Base-by-base conservation (phyloP, 2,329 filamentous ascomycete species). In the Phialophora chinensis region DNA sequence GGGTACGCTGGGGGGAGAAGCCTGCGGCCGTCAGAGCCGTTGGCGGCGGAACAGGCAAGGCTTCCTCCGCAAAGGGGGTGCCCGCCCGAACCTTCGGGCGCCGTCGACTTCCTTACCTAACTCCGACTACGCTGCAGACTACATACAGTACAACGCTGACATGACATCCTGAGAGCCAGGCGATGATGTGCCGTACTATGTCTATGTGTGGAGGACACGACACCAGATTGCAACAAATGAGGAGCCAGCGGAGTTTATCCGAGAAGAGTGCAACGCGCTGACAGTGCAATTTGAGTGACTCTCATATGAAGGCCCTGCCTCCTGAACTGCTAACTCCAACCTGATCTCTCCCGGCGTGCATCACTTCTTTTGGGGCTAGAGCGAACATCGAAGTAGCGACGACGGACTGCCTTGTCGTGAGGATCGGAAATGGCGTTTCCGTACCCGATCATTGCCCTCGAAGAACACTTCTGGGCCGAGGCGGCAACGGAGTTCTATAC, bases 381-480 rank as follows among this genome's bases (percentile, higher is more conserved):
- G 4, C 14, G 38, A 44, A n/a, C n/a, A 8, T 44, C 38, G 17
- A 44, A 44, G n/a, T 17, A n/a, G 27, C 38, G 17, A 44, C 38
- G 38, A 44, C 38, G 38, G n/a, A 44, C 14, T 20, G 38, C 38
- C 2, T 44, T 44, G 6, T 44, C 14, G 17, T 7, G 38, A 44
- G 17, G 17, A n/a, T 12, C 11, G 23, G 14, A 27, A 14, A 53
- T 53, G 49, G 20, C 49, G 20, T 53, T 55, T 14, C 53, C 53
- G 4, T 55, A 55, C n/a, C 53, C 53, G 8, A 23, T 63, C 8
- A 66, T 68, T 12, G 60, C 66, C 0, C 52, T 69, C 11, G 66
- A 69, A 44, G 66, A 69, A 31, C 66, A 69, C 35, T 69, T 58
- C 42, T 42, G 55, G 31, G 49, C 64, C 10, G 12, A 56, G 20